Evolutionary conservation across 306 rosid species (phyloP).

Genomic region (Potentilla sterilis): DNA sequence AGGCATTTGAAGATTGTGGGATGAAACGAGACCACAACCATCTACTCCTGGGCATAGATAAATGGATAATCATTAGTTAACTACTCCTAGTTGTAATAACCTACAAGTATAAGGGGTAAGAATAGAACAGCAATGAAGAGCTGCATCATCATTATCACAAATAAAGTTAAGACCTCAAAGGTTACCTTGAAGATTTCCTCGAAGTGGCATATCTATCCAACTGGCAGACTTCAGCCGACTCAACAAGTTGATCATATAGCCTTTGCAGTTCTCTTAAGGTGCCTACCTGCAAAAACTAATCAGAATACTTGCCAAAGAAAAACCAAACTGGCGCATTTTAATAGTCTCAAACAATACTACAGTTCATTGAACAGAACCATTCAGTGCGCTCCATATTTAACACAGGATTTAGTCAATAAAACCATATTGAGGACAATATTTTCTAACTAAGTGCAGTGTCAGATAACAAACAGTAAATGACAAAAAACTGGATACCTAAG

Average conservation of each 20-base stretch:
- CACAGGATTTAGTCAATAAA: not conserved
- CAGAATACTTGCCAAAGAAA: conserved; percentile 19
- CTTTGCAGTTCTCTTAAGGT: conserved; percentile 88
- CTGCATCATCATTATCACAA: not conserved
- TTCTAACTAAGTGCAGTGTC: not conserved
- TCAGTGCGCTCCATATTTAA: not conserved
- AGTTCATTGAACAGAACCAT: conserved; percentile 15
- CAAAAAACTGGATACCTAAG: conserved; percentile 1
- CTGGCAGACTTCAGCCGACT: conserved; percentile 55
- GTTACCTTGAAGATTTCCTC: conserved; percentile 73
- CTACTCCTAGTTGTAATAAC: not conserved
- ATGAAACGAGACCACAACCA: conserved; percentile 98
- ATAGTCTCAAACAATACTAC: not conserved
- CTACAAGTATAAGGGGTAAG: not conserved
- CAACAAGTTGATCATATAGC: conserved; percentile 84
- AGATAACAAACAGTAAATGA: not conserved
- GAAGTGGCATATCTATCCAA: conserved; percentile 60
- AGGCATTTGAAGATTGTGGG: conserved; percentile 56
- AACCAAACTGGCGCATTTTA: not conserved
- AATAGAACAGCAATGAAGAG: not conserved
- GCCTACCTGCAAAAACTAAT: conserved; percentile 48
- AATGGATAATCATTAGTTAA: conserved; percentile 5
- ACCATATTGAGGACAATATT: not conserved
- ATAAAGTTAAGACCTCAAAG: conserved; percentile 1
- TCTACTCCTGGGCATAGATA: conserved; percentile 53